phyloP scores from a whole-genome alignment of 768 basidiomycete genomes.

The Suillus spraguei region DNA sequence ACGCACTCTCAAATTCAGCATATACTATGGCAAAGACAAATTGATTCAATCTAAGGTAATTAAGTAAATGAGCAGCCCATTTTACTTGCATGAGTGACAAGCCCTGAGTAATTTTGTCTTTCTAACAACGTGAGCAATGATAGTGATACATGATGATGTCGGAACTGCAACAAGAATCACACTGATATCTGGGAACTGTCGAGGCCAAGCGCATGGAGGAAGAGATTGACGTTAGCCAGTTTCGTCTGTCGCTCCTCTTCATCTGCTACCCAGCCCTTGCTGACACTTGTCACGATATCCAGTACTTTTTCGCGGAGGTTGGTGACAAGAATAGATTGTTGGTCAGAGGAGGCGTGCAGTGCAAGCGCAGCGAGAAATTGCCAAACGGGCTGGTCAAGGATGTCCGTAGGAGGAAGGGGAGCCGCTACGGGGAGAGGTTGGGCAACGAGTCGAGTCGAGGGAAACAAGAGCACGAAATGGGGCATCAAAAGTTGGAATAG shows the following conservation, averaged over 20 bases:
- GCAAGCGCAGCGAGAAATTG: slow-evolving; percentile 90
- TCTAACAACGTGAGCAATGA: background rate
- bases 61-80: slow-evolving; percentile 2
- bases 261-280: slow-evolving; percentile 71
- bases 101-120: slow-evolving; percentile 9
- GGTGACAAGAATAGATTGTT: slow-evolving; percentile 87
- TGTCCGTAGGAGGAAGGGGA: slow-evolving; percentile 51
- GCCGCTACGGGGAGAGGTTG: slow-evolving; percentile 36
- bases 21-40: background rate
- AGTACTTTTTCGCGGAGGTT: slow-evolving; percentile 91
- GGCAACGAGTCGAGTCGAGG: slow-evolving; percentile 73
- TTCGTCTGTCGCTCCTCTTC: slow-evolving; percentile 78
- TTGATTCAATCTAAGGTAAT: background rate
- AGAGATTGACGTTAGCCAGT: slow-evolving; percentile 91
- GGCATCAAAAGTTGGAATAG: slow-evolving; percentile 81
- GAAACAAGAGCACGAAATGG: slow-evolving; percentile 82
- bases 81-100: slow-evolving; percentile 1
- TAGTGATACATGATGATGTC: slow-evolving; percentile 5
- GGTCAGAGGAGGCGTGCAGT: slow-evolving; percentile 78
- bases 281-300: slow-evolving; percentile 81
- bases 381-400: slow-evolving; percentile 92
- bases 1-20: background rate
- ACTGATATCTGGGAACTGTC: slow-evolving; percentile 73
- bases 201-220: slow-evolving; percentile 77
- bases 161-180: slow-evolving; percentile 20